These are phyloP conservation scores for Babesia ovata DNA, from an alignment of 169 alveolate species.

Conservation along the genomic window DNA sequence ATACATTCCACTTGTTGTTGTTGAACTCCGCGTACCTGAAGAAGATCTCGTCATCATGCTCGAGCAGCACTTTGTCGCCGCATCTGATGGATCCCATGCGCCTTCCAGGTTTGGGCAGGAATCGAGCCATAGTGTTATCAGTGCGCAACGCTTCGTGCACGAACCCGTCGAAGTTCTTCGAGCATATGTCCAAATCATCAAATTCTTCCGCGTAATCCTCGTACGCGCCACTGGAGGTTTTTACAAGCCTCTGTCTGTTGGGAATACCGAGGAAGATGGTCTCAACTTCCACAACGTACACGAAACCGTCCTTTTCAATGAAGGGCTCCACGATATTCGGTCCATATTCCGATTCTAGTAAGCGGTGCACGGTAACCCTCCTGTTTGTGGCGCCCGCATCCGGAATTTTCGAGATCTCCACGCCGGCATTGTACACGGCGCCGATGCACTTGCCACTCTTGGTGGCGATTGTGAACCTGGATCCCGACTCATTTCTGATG, in stretches of 20 bases:
- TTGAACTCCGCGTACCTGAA: constrained; percentile 4
- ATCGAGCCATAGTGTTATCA: not conserved
- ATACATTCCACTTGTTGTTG: constrained; percentile 13
- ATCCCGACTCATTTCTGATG: constrained; percentile 3
- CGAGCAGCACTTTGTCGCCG: constrained; percentile 26
- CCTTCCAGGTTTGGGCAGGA: not conserved
- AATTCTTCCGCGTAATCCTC: not conserved
- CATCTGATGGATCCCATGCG: constrained; percentile 50
- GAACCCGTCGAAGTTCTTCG: not conserved
- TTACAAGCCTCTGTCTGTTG: constrained; percentile 12
- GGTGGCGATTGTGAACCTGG: constrained; percentile 2
- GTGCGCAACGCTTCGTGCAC: not conserved
- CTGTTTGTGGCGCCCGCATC: not conserved
- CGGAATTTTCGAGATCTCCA: not conserved
- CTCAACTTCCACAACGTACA: constrained; percentile 38
- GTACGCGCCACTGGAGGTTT: constrained; percentile 1
- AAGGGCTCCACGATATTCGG: not conserved
- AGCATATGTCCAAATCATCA: constrained; percentile 53
- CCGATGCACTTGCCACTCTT: constrained; percentile 11
- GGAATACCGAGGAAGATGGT: constrained; percentile 13
- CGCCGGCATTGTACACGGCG: not conserved
- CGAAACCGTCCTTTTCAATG: not conserved
- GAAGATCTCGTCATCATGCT: constrained; percentile 28
- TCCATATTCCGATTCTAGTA: not conserved
- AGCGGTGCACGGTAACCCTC: constrained; percentile 5